Conservation (phyloP, 805 yeast species). For the Candida piceae region DNA sequence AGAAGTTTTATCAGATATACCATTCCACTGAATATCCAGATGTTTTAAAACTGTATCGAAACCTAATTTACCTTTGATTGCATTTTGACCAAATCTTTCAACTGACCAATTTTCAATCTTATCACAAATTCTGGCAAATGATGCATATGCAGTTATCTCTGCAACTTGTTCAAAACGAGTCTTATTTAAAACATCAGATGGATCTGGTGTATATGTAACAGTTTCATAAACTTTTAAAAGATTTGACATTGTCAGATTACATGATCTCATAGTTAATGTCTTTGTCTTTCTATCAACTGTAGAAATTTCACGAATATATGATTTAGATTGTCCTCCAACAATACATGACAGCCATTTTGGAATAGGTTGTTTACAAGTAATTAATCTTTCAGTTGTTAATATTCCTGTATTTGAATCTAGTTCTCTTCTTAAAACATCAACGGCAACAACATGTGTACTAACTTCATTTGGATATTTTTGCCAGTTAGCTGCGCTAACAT, state of each 20-base stretch:
- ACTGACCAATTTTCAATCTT: slow-evolving; percentile 91
- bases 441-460: slow-evolving; percentile 89
- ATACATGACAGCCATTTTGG: slow-evolving; percentile 75
- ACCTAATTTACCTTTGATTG: slow-evolving; percentile 73
- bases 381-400: slow-evolving; percentile 77
- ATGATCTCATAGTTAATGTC: slow-evolving; percentile 75
- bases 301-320: slow-evolving; percentile 85
- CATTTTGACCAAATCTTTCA: slow-evolving; percentile 84
- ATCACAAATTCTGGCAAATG: slow-evolving; percentile 64
- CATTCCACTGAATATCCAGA: slow-evolving; percentile 35
- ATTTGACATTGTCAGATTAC: slow-evolving; percentile 76
- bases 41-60: slow-evolving; percentile 72
- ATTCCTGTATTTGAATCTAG: slow-evolving; percentile 47
- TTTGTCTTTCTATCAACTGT: slow-evolving; percentile 66
- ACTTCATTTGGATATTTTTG: slow-evolving; percentile 92
- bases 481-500: slow-evolving; percentile 96
- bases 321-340: slow-evolving; percentile 67
- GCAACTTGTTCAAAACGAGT: slow-evolving; percentile 81
- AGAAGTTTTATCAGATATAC: slow-evolving; percentile 22
- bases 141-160: slow-evolving; percentile 79
- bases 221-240: slow-evolving; percentile 79
- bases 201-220: slow-evolving; percentile 75
- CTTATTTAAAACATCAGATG: slow-evolving; percentile 38
- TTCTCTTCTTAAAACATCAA: slow-evolving; percentile 78
- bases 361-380: slow-evolving; percentile 81